Evolutionary conservation across 2,329 filamentous ascomycete species (phyloP).

Genomic region (Bimuria novae-zelandiae): DNA sequence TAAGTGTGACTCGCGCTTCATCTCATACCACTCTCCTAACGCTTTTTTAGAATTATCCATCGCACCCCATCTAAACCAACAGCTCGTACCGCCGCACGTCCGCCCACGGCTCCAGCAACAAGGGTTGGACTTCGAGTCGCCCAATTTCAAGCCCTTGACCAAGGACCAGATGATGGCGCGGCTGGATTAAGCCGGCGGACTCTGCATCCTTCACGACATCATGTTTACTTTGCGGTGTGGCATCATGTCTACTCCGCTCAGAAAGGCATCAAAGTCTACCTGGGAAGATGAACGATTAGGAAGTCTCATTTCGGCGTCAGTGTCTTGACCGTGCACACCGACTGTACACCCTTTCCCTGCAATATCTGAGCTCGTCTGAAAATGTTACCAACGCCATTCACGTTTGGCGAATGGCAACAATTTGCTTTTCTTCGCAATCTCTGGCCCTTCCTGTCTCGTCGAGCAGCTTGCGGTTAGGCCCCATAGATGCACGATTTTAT

Average conservation of each 20-base stretch:
- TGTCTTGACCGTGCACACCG: conserved; percentile 39
- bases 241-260: conserved; percentile 39
- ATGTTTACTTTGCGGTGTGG: conserved; percentile 44
- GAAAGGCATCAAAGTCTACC: conserved; percentile 36
- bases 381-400: conserved; percentile 44
- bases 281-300: conserved; percentile 38
- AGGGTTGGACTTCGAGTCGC: conserved; percentile 82
- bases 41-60: conserved; percentile 84
- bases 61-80: conserved; percentile 80
- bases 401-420: conserved; percentile 40
- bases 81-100: conserved; percentile 84
- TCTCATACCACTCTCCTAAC: conserved; percentile 16
- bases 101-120: conserved; percentile 72
- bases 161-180: conserved; percentile 98
- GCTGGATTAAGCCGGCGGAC: conserved; percentile 68
- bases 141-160: conserved; percentile 82
- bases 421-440: conserved; percentile 39
- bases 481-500: conserved; percentile 42
- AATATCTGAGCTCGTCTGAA: conserved; percentile 46
- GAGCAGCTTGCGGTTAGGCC: conserved; percentile 31
- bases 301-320: conserved; percentile 44
- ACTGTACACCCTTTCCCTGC: conserved; percentile 41
- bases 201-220: conserved; percentile 48
- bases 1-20: conserved; percentile 54
- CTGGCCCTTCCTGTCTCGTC: conserved; percentile 31